Conservation (phyloP, 371 early-diverging fungal species). For the Dichotomocladium elegans region DNA sequence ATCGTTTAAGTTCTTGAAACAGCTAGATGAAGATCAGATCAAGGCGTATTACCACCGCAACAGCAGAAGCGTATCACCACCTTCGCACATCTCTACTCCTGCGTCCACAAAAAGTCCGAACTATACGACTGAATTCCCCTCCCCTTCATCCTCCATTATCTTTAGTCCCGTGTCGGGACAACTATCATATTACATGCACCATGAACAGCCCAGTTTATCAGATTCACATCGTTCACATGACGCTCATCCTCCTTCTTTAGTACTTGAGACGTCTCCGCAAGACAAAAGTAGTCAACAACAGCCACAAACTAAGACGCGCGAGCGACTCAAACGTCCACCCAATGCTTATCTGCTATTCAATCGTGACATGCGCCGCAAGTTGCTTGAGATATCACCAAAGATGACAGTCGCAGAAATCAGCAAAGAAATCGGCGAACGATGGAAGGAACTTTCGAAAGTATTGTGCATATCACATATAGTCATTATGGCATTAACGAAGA, state of each 20-base stretch:
- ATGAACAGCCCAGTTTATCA: slow-evolving; percentile 7
- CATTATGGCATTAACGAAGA: too few species aligned
- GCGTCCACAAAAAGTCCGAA: too few species aligned
- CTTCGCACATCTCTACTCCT: not conserved
- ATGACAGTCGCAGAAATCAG: slow-evolving; percentile 58
- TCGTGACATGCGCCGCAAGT: slow-evolving; percentile 52
- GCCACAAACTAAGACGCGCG: slow-evolving; percentile 5
- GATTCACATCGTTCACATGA: too few species aligned
- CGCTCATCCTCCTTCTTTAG: too few species aligned
- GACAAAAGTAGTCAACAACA: slow-evolving; percentile 6
- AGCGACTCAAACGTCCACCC: slow-evolving; percentile 56
- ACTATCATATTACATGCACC: not conserved
- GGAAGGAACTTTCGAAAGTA: slow-evolving; percentile 27
- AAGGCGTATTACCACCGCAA: not conserved
- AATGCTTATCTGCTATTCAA: slow-evolving; percentile 65
- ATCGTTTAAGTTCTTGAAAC: slow-evolving; percentile 22
- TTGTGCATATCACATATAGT: not conserved
- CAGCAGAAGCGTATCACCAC: not conserved
- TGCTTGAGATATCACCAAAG: slow-evolving; percentile 50
- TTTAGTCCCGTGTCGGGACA: not conserved
- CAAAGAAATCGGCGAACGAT: slow-evolving; percentile 51
- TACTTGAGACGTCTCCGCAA: slow-evolving; percentile 8
- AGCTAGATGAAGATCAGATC: slow-evolving; percentile 10
- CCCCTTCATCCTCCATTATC: slow-evolving; percentile 1
- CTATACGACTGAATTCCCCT: not conserved